Conservation (phyloP, 305 asterid genomes). For the Caryopteris hybrid region DNA sequence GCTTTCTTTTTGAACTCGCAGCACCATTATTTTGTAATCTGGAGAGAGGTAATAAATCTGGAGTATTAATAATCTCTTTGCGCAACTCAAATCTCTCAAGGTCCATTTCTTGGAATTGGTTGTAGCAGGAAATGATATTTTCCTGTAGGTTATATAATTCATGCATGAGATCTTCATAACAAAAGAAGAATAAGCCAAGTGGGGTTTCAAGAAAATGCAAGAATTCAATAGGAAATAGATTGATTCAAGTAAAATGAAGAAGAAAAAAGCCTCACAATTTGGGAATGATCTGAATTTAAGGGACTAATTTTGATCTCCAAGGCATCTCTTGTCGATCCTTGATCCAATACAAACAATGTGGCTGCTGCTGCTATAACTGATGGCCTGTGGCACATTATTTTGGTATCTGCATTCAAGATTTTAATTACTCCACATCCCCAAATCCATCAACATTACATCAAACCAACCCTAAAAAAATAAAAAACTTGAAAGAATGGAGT, state of each 20-base stretch:
- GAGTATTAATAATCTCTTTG: conserved; percentile 22
- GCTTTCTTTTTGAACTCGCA: conserved; percentile 36
- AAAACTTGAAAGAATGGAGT: too few species aligned
- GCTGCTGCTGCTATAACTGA: conserved; percentile 73
- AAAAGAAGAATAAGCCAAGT: background rate
- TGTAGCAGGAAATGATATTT: conserved; percentile 44
- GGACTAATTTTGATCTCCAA: conserved; percentile 32
- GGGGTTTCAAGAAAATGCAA: background rate
- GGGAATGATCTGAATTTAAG: conserved; percentile 24
- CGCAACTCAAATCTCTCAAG: conserved; percentile 15
- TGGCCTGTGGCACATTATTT: conserved; percentile 39
- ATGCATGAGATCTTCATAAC: too few species aligned
- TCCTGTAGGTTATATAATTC: conserved; percentile 52
- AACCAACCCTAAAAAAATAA: too few species aligned
- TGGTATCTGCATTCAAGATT: conserved; percentile 37
- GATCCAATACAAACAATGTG: conserved; percentile 51
- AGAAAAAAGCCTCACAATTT: conserved; percentile 35
- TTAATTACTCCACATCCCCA: background rate
- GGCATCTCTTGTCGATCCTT: conserved; percentile 29
- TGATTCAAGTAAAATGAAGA: background rate
- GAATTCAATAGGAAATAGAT: background rate
- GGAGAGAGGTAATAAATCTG: conserved; percentile 28
- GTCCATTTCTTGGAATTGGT: conserved; percentile 28
- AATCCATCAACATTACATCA: background rate
- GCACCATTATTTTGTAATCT: conserved; percentile 13